These are phyloP conservation scores for Umbelopsis vinacea DNA, from an alignment of 192 early-diverging fungal genomes.

Conservation along the genomic window DNA sequence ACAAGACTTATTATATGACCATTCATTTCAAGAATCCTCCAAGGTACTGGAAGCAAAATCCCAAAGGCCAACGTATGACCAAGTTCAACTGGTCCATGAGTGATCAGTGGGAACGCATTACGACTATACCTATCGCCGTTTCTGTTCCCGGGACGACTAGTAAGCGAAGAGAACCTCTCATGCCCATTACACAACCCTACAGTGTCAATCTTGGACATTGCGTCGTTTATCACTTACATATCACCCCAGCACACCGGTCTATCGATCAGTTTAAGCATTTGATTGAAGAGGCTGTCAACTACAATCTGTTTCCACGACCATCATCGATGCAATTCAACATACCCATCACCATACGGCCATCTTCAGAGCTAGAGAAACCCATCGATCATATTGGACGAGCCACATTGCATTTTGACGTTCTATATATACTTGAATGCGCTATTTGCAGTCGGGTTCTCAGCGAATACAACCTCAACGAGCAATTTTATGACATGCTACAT, in stretches of 20 bases:
- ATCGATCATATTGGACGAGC: slow-evolving; percentile 26
- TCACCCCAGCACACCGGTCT: not conserved
- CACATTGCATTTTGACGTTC: slow-evolving; percentile 39
- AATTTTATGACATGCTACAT: slow-evolving; percentile 37
- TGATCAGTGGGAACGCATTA: slow-evolving; percentile 36
- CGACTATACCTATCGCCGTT: slow-evolving; percentile 33
- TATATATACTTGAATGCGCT: slow-evolving; percentile 51
- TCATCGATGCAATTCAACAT: not conserved
- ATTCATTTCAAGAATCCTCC: slow-evolving; percentile 48
- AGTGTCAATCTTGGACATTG: slow-evolving; percentile 48
- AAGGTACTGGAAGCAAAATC: slow-evolving; percentile 41
- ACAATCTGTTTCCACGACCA: slow-evolving; percentile 34
- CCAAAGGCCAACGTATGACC: not conserved
- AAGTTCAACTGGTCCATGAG: slow-evolving; percentile 24
- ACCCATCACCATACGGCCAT: not conserved
- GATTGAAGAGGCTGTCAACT: slow-evolving; percentile 39
- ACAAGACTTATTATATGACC: slow-evolving; percentile 29
- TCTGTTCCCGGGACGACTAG: not conserved
- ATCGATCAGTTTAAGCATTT: slow-evolving; percentile 3
- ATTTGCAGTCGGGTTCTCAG: slow-evolving; percentile 44
- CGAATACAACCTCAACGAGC: slow-evolving; percentile 47
- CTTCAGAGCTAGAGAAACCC: slow-evolving; percentile 16
- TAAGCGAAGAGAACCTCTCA: slow-evolving; percentile 26
- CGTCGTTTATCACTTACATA: slow-evolving; percentile 43
- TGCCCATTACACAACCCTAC: slow-evolving; percentile 32